These are phyloP conservation scores for Melampsora larici-populina DNA, from an alignment of 1,284 basidiomycete genomes.

Conservation along the genomic window DNA sequence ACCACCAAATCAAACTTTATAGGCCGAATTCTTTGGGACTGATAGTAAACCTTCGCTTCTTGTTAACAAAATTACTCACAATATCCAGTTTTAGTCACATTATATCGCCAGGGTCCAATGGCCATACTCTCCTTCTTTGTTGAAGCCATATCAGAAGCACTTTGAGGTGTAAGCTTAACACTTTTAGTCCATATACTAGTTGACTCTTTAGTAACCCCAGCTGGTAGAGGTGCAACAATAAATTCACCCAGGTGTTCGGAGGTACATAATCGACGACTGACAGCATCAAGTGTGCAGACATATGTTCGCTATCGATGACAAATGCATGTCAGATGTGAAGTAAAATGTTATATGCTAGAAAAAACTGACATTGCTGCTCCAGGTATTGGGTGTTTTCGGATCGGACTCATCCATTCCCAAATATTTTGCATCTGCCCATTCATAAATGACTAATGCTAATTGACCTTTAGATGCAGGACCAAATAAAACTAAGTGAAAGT, in stretches of 20 bases:
- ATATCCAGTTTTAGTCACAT: constrained; percentile 48
- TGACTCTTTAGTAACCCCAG: constrained; percentile 62
- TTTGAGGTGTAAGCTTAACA: constrained; percentile 52
- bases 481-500: constrained; percentile 67
- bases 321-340: background rate
- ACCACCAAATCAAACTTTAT: background rate
- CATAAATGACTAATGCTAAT: constrained; percentile 88
- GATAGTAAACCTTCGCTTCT: no score
- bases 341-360: constrained; percentile 21
- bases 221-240: constrained; percentile 65
- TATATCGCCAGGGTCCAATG: constrained; percentile 48
- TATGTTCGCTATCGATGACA: constrained; percentile 72
- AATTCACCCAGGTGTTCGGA: constrained; percentile 71
- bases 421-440: constrained; percentile 81
- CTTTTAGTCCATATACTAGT: constrained; percentile 60
- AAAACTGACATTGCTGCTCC: constrained; percentile 52
- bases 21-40: no score
- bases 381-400: constrained; percentile 48
- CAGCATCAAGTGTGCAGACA: constrained; percentile 76
- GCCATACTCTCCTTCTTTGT: constrained; percentile 45
- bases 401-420: constrained; percentile 63
- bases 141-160: constrained; percentile 46
- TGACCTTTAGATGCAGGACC: constrained; percentile 74
- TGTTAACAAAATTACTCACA: constrained; percentile 28
- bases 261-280: constrained; percentile 68